Base-by-base conservation (phyloP, 768 basidiomycete genomes). In the Leccinum disarticulatum region DNA sequence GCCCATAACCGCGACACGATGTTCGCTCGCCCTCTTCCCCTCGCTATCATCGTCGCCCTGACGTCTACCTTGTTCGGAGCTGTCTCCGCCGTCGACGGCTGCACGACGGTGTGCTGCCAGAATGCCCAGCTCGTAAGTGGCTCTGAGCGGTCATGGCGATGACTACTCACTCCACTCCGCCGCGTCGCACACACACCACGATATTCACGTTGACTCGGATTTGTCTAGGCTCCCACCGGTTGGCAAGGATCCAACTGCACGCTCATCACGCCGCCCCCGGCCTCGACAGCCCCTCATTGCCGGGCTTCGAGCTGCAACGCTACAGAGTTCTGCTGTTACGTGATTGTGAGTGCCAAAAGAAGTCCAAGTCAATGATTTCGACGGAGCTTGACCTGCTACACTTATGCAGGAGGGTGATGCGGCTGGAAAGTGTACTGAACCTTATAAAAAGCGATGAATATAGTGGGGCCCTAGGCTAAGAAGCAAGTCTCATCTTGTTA, bases 291-390 rank as follows among this genome's bases (percentile, higher is more conserved):
- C 13, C 35, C 35, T 35, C 17, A 41, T n/a, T 41, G 17, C 0
- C 17, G 5, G 38, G 4, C 36, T 25, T n/a, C 36, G 3, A 31
- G 6, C 6, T 58, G 61, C 36, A 4, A 36, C 10, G 27, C 49
- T 35, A 58, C 27, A n/a, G 53, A 63, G 25, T 13, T 63, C 19
- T 63, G 61, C 15, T 63, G 61, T 31, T 36, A 50, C 13, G 2
- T 2, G 5, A n/a, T 57, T 11, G 55, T 62, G 28, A 62, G 60
- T 63, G 31, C 10, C 11, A 31, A 4, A 35, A 22, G 11, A 33
- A 13, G 4, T 11, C 6, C 28, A 6, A 6, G 15, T 6, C 9
- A 8, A 19, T 28, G 43, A 47, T 6, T 13, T 25, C 27, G 38
- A 25, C 2, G 17, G 46, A 11, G 9, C 46, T 22, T 58, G 22